Base-by-base conservation (phyloP, 495 filamentous ascomycete genomes). In the Neurospora pannonica region DNA sequence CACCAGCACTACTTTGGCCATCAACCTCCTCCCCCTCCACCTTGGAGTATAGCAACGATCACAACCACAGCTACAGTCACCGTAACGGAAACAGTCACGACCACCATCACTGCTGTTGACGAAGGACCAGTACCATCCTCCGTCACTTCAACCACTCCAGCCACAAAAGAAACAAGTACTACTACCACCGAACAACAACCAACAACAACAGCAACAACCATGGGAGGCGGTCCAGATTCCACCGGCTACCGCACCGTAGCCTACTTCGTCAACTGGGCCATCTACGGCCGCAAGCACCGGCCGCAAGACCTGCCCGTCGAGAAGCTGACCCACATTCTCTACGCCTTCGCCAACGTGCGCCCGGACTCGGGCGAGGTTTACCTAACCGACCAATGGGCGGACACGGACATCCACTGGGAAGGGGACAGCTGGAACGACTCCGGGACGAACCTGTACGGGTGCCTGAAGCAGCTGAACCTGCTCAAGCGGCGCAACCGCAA, bases 221-320 rank as follows among this genome's bases (percentile, higher is more conserved):
- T 87, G 85, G 83, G 81, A 71, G 84, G 84, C 75, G 82, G 82
- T 73, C 81, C 80, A 73, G 54, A 67, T 34, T 83, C 72, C 38
- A 48, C 11, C 40, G 83, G 88, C 71, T 92, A 89, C 80, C 89
- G 88, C 75, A 87, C 90, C 7, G 92, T 96, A 71, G 92, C 92
- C 19, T 97, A 97, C 85, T 97, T 91, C 76, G 92, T 94, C 72
- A 95, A 97, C 83, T 96, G 93, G 95, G 95, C 93, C 70, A 97
- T 98, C 79, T 98, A 98, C 83, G 94, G 88, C 39, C 89, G 95
- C 75, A 92, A 94, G 75, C 92, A 97, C 82, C 88, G 92, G 43
- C 94, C 95, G 0, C 93, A 97, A 76, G 92, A 97, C 80, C 85
- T 99, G 19, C 95, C 95, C 3, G 92, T 90, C 7, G 89, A 93